Evolutionary conservation across 768 basidiomycete genomes (phyloP).

Genomic region (Mycena alexandri): DNA sequence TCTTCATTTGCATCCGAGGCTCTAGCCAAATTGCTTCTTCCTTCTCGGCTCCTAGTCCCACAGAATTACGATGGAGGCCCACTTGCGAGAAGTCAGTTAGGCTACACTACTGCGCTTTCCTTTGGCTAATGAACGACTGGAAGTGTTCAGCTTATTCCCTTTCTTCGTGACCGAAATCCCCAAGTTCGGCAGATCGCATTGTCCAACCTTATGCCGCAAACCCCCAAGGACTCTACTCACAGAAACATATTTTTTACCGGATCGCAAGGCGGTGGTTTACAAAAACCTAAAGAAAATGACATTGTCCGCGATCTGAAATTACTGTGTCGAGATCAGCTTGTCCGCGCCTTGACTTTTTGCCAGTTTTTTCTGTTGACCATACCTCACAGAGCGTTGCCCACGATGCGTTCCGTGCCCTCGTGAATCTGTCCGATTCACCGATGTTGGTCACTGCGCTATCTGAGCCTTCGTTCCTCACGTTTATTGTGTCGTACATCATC

Average conservation of each 20-base stretch:
- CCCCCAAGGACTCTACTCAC: slow-evolving; percentile 76
- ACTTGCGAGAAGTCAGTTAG: slow-evolving; percentile 59
- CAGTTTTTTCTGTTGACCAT: background rate
- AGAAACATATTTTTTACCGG: slow-evolving; percentile 82
- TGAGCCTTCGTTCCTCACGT: slow-evolving; percentile 80
- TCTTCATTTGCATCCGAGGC: background rate
- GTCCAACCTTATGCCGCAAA: slow-evolving; percentile 85
- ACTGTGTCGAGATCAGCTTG: slow-evolving; percentile 90
- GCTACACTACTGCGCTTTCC: slow-evolving; percentile 1
- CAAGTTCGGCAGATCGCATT: slow-evolving; percentile 91
- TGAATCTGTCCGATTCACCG: slow-evolving; percentile 92
- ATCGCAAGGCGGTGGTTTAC: slow-evolving; percentile 67
- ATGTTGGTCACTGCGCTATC: slow-evolving; percentile 74
- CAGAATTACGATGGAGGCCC: slow-evolving; percentile 53
- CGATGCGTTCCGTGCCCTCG: slow-evolving; percentile 93
- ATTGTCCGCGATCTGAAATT: slow-evolving; percentile 85
- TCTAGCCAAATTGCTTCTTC: background rate
- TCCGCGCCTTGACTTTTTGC: slow-evolving; percentile 44
- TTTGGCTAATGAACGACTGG: slow-evolving; percentile 18
- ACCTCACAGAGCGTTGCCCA: slow-evolving; percentile 83
- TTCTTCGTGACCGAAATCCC: slow-evolving; percentile 88
- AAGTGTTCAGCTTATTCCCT: slow-evolving; percentile 77
- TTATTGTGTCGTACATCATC: slow-evolving; percentile 90
- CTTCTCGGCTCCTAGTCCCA: background rate
- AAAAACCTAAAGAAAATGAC: slow-evolving; percentile 72